A percentile compares a stretch with the other conserved stretches of the same genome.
phyloP scores from a whole-genome alignment of 495 filamentous ascomycete genomes.

The Tuber borchii region DNA sequence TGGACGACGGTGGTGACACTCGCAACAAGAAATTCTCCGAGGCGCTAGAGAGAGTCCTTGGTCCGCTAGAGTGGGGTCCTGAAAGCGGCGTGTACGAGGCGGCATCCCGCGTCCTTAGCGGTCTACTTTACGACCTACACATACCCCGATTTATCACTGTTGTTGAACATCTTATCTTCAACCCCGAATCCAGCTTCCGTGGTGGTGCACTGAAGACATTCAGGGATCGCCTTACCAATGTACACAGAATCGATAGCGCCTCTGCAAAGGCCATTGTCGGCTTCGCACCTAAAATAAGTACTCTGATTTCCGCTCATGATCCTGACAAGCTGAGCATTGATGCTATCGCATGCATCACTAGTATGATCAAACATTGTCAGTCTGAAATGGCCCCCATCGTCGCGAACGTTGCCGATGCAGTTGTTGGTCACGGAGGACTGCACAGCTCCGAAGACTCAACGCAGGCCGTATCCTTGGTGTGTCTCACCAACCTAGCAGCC shows the following conservation, averaged over 20 bases:
- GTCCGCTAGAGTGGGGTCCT: conserved; percentile 48
- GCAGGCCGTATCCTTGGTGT: conserved; percentile 74
- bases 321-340: conserved; percentile 66
- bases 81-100: conserved; percentile 56
- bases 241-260: conserved; percentile 56
- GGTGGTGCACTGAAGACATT: conserved; percentile 74
- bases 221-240: conserved; percentile 63
- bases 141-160: conserved; percentile 78
- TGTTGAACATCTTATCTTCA: conserved; percentile 67
- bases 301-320: conserved; percentile 58
- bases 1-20: conserved; percentile 53
- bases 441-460: conserved; percentile 64
- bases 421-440: conserved; percentile 69
- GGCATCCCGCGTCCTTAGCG: conserved; percentile 56
- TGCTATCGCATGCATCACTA: conserved; percentile 78
- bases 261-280: conserved; percentile 64
- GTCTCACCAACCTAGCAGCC: conserved; percentile 77
- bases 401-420: conserved; percentile 58
- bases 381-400: conserved; percentile 53
- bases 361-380: conserved; percentile 88
- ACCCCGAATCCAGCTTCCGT: conserved; percentile 63
- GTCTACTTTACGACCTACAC: conserved; percentile 69
- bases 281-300: conserved; percentile 69
- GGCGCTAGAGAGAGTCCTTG: conserved; percentile 61
- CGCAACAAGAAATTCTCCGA: conserved; percentile 50